Evolutionary conservation across 805 yeast genomes (phyloP).

Genomic region (Candida stauntonica): DNA sequence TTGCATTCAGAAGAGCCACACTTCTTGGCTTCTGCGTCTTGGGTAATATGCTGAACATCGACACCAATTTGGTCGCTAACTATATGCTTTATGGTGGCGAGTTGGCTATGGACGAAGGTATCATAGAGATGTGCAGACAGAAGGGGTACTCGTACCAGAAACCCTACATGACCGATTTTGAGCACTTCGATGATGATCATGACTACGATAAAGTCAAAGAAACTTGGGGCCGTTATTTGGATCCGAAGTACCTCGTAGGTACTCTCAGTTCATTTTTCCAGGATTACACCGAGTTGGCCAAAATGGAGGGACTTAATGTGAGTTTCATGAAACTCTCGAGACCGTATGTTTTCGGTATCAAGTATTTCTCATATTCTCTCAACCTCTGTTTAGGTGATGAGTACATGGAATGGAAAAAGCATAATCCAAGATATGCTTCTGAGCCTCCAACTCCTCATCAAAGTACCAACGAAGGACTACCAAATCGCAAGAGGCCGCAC

Average conservation of each 20-base stretch:
- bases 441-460: not conserved
- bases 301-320: conserved; percentile 3
- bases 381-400: conserved; percentile 5
- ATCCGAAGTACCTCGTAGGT: conserved; percentile 5
- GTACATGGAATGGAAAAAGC: conserved; percentile 3
- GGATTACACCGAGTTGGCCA: not conserved
- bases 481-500: not conserved
- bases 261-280: conserved; percentile 1
- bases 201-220: conserved; percentile 4
- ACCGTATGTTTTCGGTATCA: conserved; percentile 3
- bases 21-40: conserved; percentile 2
- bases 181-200: conserved; percentile 6
- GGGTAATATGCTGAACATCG: conserved; percentile 1
- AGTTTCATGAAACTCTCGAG: conserved; percentile 6
- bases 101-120: conserved; percentile 3
- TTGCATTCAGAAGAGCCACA: conserved; percentile 6
- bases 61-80: conserved; percentile 3
- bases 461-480: not conserved
- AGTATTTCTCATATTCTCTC: conserved; percentile 7
- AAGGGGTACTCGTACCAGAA: conserved; percentile 1
- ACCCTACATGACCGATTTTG: not conserved
- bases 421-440: not conserved
- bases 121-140: conserved; percentile 5
- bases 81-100: conserved; percentile 7
- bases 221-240: conserved; percentile 3